phyloP scores from a whole-genome alignment of 2,329 filamentous ascomycete species.

The Elsinoe fawcettii region DNA sequence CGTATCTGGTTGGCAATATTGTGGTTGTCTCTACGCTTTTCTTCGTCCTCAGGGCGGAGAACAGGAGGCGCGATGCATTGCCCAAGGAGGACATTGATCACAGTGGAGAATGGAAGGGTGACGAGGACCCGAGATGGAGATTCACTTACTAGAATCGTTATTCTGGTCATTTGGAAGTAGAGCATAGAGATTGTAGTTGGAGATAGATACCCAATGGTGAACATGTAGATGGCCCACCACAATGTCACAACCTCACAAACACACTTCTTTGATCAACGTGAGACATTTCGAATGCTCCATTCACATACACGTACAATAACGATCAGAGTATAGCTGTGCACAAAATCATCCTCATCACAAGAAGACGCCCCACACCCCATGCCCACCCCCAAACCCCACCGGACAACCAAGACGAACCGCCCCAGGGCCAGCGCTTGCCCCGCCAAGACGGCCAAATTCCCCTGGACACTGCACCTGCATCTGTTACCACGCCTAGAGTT shows the following conservation, averaged over 20 bases:
- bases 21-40: slow-evolving; percentile 48
- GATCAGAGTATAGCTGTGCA: too few species aligned
- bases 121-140: slow-evolving; percentile 58
- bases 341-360: neutral
- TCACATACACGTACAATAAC: too few species aligned
- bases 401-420: slow-evolving; percentile 4
- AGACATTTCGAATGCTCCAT: too few species aligned
- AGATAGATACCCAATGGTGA: neutral
- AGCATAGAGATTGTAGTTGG: neutral
- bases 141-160: slow-evolving; percentile 34
- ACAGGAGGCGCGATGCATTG: slow-evolving; percentile 43
- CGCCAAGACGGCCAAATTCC: slow-evolving; percentile 13
- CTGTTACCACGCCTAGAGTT: neutral
- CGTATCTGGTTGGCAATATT: slow-evolving; percentile 54
- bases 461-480: neutral
- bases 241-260: too few species aligned
- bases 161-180: neutral
- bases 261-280: too few species aligned
- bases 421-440: neutral
- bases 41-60: slow-evolving; percentile 50
- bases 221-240: neutral
- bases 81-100: slow-evolving; percentile 41
- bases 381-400: neutral
- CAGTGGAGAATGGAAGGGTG: slow-evolving; percentile 51
- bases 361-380: neutral